Percentiles rank a stretch among this genome's conserved stretches.
Conservation (phyloP, 1,284 basidiomycete genomes). For the Ceratobasidium papillatum region DNA sequence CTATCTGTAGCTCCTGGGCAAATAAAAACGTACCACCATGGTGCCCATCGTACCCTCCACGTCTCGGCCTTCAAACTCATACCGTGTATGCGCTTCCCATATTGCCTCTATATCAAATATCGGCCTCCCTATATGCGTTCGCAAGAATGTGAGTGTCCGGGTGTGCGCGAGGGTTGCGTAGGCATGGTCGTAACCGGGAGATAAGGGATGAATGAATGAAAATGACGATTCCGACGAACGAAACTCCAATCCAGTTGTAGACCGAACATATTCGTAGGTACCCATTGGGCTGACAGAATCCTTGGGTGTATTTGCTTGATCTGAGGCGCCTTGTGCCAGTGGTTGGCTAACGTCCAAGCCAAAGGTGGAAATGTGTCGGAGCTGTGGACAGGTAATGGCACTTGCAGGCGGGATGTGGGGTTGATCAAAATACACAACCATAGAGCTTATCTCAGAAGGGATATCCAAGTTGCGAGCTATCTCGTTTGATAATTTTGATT, state of each 20-base stretch:
- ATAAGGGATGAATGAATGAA: slow-evolving; percentile 22
- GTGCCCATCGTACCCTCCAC: slow-evolving; percentile 65
- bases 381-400: neutral
- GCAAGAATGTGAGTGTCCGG: slow-evolving; percentile 33
- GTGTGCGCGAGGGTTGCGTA: slow-evolving; percentile 37
- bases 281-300: neutral
- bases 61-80: slow-evolving; percentile 61
- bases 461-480: neutral
- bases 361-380: neutral
- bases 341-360: neutral
- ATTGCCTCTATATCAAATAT: slow-evolving; percentile 61
- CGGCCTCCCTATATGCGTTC: slow-evolving; percentile 52
- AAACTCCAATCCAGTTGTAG: neutral
- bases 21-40: slow-evolving; percentile 57
- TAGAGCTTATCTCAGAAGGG: neutral
- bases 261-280: slow-evolving; percentile 1
- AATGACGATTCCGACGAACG: neutral
- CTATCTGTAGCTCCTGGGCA: slow-evolving; percentile 59
- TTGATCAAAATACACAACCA: slow-evolving; percentile 4
- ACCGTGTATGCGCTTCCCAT: slow-evolving; percentile 63
- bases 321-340: neutral
- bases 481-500: neutral
- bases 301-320: neutral
- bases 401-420: neutral
- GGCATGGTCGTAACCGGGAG: slow-evolving; percentile 27